Evolutionary conservation across 1,284 basidiomycete species (phyloP), one percentile per base, ranked within the genome.

Genomic region (Rhodotorula glutinis): DNA sequence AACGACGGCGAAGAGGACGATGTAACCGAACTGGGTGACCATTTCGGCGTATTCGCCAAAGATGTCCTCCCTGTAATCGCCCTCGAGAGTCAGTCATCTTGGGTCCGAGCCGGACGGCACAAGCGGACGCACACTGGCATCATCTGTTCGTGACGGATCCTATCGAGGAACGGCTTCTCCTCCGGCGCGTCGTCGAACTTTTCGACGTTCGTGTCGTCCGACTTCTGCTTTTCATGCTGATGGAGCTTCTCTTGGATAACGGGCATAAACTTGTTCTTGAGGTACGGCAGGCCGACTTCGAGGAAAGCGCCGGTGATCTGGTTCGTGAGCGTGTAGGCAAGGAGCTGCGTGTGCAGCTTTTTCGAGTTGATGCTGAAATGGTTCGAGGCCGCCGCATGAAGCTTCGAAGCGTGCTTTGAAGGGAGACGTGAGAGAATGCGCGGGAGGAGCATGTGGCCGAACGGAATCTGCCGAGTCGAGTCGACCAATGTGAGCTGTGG

Each of bases 241-340:
- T 63, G 56, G 3, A 63, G 54, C 62, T 59, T 57, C 64, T 61
- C 46, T 59, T 66, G 33, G 71, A 74, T 57, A 76, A 75, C 40
- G 14, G 67, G 66, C 7, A 60, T 62, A 38, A 46, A 69, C 59
- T 61, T 65, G 33, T 40, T 60, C 44, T 77, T 65, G 51, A 71
- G 69, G 46, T 89, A 94, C 1, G 95, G 95, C 23, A 98, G 79
- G 1, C 88, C 89, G 58, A 94, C 82, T 77, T 98, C 95, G 60
- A 85, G 82, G 77, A 94, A 88, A 0, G 88, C 88, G 75, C 90
- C 87, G 71, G 92, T 80, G 23, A 87, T 85, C 81, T 98, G 59
- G 75, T 91, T 92, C 25, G 95, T 98, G 4, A 98, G 92, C 44
- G 88, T 89, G 77, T 89, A 91, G 19, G 95, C 93, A 78, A 97